Evolutionary conservation across 2,329 filamentous ascomycete species (phyloP), one percentile per base, ranked within the genome.

Genomic region (Boeremia lycopersici): DNA sequence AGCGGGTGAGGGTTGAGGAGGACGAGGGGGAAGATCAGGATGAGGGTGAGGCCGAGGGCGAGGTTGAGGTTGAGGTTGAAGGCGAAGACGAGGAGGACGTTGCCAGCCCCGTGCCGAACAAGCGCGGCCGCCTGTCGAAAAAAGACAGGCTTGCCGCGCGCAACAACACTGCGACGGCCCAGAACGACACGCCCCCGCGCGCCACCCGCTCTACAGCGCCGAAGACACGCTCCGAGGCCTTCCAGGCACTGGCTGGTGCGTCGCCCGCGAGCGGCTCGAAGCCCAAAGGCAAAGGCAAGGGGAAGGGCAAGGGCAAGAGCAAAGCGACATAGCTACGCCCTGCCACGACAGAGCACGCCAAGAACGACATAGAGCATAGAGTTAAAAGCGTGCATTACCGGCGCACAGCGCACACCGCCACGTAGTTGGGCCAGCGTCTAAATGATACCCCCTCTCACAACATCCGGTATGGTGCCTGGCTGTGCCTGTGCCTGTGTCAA

Each of bases 211-310:
- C 58, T 11, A 40, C 53, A 1, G 63, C 60, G 12, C 60, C 67
- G 12, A 63, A 64, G 42, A 64, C 67, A 4, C 62, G 60, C 8
- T 67, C 62, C 38, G 65, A 68, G 53, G 65, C 63, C 2, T 70
- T 70, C 43, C 63, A 59, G 11, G 63, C 61, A 29, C 44, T 69
- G 13, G 48, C 68, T 15, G 52, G 64, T 23, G 67, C 62, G 3
- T 58, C 57, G 49, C 43, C 50, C 0, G 50, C 30, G 3, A 13
- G 17, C 15, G 48, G 19, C 19, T 23, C 39, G 15, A 35, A 35
- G n/a, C 17, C 6, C 6, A 34, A 40, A 12, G 33, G 42, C 2
- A 35, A 45, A 25, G 36, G 12, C 19, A 56, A 53, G 29, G 41
- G 28, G 1, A 52, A 48, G 28, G 53, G 13, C 28, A 56, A 54